Percentiles rank a stretch among this genome's conserved stretches.
Evolutionary conservation across 345 rosid genomes (phyloP).

Genomic region (Arabis hirsuta): DNA sequence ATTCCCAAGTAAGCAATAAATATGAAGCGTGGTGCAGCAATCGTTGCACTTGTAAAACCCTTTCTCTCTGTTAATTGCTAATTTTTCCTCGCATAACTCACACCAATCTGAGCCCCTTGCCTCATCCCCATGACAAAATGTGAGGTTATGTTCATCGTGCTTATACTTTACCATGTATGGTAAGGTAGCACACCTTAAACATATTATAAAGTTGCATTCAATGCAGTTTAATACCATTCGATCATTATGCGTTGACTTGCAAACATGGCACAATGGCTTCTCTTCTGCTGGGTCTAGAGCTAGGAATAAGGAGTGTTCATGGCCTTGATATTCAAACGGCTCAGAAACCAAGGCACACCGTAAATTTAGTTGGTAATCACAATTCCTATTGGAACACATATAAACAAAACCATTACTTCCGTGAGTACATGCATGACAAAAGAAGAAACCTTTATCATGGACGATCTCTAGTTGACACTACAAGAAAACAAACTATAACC

Average conservation of each 20-base stretch:
- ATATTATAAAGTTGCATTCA: constrained; percentile 8
- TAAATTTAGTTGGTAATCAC: neutral
- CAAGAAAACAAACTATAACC: too few relatives aligned
- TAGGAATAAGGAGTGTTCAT: neutral
- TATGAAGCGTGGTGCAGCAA: constrained; percentile 20
- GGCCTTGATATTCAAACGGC: constrained; percentile 6
- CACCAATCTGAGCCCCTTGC: neutral
- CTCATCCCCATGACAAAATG: constrained; percentile 2
- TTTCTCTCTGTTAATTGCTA: neutral
- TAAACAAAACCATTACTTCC: neutral
- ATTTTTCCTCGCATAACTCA: neutral
- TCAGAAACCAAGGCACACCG: neutral
- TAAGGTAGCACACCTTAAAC: neutral
- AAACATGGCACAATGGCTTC: neutral
- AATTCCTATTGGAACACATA: accelerated
- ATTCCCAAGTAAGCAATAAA: neutral
- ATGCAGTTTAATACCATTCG: neutral
- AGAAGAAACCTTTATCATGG: too few relatives aligned
- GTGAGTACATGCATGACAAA: too few relatives aligned
- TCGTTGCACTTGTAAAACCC: constrained; percentile 24
- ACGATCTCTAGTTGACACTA: neutral
- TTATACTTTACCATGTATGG: constrained; percentile 10
- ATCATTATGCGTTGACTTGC: neutral
- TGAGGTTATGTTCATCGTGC: constrained; percentile 28
- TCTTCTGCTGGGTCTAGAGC: neutral